Conservation (phyloP, 2,329 filamentous ascomycete genomes). For the Westerdykella ornata region DNA sequence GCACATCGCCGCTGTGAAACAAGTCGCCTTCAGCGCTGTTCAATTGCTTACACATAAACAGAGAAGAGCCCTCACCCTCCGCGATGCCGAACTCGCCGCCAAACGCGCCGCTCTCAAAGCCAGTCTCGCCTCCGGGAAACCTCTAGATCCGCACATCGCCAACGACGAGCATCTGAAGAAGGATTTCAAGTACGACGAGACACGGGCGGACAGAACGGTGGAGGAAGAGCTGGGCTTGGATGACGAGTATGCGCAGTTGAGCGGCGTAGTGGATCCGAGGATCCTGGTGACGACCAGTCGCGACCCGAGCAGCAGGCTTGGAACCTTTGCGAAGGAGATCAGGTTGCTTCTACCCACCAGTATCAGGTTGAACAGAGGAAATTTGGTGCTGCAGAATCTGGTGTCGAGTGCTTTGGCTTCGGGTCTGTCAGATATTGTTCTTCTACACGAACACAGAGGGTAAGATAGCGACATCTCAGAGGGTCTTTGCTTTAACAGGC, state of each 20-base stretch:
- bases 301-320: slow-evolving; percentile 74
- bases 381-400: slow-evolving; percentile 77
- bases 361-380: slow-evolving; percentile 86
- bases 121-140: slow-evolving; percentile 85
- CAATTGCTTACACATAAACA: neutral
- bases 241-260: slow-evolving; percentile 84
- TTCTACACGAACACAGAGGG: slow-evolving; percentile 76
- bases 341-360: slow-evolving; percentile 74
- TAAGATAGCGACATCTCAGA: no score
- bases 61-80: slow-evolving; percentile 65
- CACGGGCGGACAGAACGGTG: slow-evolving; percentile 58
- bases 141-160: slow-evolving; percentile 72
- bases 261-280: slow-evolving; percentile 83
- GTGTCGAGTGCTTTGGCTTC: slow-evolving; percentile 73
- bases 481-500: no score
- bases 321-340: slow-evolving; percentile 91
- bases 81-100: slow-evolving; percentile 81
- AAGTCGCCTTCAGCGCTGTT: neutral
- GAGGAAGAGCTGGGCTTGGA: slow-evolving; percentile 70
- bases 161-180: slow-evolving; percentile 76
- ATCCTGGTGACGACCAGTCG: slow-evolving; percentile 87
- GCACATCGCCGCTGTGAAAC: neutral
- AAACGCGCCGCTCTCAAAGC: slow-evolving; percentile 79
- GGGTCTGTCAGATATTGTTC: slow-evolving; percentile 73
- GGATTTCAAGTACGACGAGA: slow-evolving; percentile 93